These are phyloP conservation scores for Ustilago shanxiensis DNA, from an alignment of 1,284 basidiomycete species.

Conservation along the genomic window DNA sequence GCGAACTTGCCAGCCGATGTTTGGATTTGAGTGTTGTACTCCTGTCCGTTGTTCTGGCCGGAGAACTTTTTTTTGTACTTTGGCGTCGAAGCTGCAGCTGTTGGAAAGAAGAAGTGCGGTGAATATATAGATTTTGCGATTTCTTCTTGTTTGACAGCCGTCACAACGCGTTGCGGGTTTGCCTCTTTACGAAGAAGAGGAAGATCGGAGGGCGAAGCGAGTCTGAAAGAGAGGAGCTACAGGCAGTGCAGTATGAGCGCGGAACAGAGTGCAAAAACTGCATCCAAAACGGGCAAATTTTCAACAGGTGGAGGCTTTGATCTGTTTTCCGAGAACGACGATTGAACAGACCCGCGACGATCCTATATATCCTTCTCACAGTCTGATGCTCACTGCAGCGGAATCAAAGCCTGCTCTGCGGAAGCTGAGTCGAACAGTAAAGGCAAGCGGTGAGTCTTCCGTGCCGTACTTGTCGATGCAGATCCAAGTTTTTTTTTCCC, in stretches of 20 bases:
- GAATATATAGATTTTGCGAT: slow-evolving; percentile 44
- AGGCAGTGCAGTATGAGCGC: no score
- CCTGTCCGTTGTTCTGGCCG: background rate
- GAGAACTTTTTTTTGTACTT: slow-evolving; percentile 4
- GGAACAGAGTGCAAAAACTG: slow-evolving; percentile 3
- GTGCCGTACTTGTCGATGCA: background rate
- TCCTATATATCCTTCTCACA: slow-evolving; percentile 2
- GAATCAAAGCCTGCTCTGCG: background rate
- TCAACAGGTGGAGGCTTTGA: slow-evolving; percentile 19
- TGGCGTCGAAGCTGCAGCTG: slow-evolving; percentile 6
- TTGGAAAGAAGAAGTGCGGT: slow-evolving; percentile 14
- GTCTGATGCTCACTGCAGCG: background rate
- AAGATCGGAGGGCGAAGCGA: background rate
- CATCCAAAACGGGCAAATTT: background rate
- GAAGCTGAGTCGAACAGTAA: background rate
- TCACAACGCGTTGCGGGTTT: slow-evolving; percentile 27
- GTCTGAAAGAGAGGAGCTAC: background rate
- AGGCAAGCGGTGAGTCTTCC: no score
- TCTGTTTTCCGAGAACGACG: slow-evolving; percentile 7
- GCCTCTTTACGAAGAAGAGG: background rate
- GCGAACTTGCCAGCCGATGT: background rate
- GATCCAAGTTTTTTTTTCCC: slow-evolving; percentile 6
- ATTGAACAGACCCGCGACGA: background rate
- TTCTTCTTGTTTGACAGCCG: slow-evolving; percentile 20
- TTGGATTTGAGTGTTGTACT: background rate